Evolutionary conservation across 345 rosid species (phyloP).

Genomic region (Lepidium sativum): DNA sequence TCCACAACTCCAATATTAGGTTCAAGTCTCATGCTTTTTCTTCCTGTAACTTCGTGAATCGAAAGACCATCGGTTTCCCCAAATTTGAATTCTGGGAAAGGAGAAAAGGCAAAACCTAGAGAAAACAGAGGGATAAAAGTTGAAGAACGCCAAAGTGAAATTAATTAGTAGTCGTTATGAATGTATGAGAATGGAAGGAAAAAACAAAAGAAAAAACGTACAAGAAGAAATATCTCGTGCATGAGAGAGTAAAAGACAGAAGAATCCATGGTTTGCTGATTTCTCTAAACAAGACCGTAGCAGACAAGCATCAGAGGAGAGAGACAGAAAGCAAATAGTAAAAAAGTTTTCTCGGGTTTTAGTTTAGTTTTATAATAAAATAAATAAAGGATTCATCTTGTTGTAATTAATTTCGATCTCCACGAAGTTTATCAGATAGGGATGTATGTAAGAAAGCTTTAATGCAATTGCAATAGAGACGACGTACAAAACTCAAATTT

Average conservation of each 20-base stretch:
- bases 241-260: slow-evolving; percentile 16
- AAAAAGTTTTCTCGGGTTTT: background rate
- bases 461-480: slow-evolving; percentile 12
- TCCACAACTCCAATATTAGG: background rate
- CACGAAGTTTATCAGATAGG: slow-evolving; percentile 25
- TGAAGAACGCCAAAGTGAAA: background rate
- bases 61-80: slow-evolving; percentile 27
- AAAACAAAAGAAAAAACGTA: background rate
- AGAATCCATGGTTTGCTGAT: slow-evolving; percentile 25
- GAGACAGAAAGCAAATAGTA: background rate
- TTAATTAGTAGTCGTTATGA: background rate
- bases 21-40: slow-evolving; percentile 22
- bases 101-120: background rate
- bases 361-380: background rate
- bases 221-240: slow-evolving; percentile 21
- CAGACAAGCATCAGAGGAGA: slow-evolving; percentile 22
- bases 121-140: background rate
- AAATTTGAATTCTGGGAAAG: slow-evolving; percentile 3
- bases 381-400: slow-evolving; percentile 13
- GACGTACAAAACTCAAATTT: background rate
- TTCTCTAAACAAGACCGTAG: slow-evolving; percentile 27
- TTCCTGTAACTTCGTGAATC: background rate
- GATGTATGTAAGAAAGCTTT: slow-evolving; percentile 28
- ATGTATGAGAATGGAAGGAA: background rate
- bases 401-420: slow-evolving; percentile 15